Evolutionary conservation across 2,329 filamentous ascomycete species (phyloP).

Genomic region (Zymoseptoria ardabiliae): DNA sequence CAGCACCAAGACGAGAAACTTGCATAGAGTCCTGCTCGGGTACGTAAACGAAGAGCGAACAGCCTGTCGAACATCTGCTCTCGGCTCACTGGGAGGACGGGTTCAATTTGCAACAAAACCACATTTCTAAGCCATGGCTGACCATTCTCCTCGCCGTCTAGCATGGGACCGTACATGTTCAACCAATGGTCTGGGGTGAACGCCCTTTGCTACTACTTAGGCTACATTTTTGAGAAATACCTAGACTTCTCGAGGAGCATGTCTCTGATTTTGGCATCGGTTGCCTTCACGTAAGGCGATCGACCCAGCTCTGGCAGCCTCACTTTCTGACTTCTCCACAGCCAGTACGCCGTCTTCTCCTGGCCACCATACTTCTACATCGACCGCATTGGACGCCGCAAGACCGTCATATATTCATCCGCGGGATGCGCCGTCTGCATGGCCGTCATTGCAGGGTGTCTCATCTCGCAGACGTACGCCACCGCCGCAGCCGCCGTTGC

Average conservation of each 20-base stretch:
- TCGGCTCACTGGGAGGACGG: too few species aligned
- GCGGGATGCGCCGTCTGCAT: conserved; percentile 30
- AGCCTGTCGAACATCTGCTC: too few species aligned
- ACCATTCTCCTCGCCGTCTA: too few species aligned
- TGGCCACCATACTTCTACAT: conserved; percentile 30
- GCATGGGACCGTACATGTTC: conserved; percentile 33
- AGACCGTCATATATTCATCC: conserved; percentile 25
- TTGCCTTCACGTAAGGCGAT: conserved; percentile 23
- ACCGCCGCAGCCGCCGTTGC: conserved; percentile 29
- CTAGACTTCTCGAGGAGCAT: conserved; percentile 22
- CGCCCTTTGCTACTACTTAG: conserved; percentile 24
- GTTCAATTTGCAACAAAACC: too few species aligned
- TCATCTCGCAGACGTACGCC: conserved; percentile 21
- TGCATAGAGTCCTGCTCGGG: conserved; percentile 30
- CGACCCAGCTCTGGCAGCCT: neutral
- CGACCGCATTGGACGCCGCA: conserved; percentile 25
- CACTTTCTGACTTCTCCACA: neutral
- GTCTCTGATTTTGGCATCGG: conserved; percentile 26
- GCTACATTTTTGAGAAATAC: conserved; percentile 26
- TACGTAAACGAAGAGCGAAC: too few species aligned
- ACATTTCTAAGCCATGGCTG: too few species aligned
- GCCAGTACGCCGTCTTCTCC: conserved; percentile 24
- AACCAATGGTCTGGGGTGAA: conserved; percentile 24
- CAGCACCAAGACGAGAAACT: conserved; percentile 29
- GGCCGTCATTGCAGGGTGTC: conserved; percentile 30